A percentile compares a stretch with the other conserved stretches of the same genome.
phyloP scores from a whole-genome alignment of 352 stramenopile species.

The Phytophthora pisi region DNA sequence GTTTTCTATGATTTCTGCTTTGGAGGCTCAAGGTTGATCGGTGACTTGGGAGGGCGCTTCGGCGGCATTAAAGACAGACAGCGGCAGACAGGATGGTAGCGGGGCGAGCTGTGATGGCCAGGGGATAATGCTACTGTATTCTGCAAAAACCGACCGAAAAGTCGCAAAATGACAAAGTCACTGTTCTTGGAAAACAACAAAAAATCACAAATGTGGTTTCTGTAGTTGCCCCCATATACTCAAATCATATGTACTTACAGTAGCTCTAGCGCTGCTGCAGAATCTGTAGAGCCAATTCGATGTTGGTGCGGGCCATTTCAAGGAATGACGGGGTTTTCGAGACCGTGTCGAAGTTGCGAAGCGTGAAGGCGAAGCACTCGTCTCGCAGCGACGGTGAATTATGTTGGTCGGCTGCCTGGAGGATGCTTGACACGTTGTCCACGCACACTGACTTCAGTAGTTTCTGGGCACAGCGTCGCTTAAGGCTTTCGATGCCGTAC shows the following conservation, averaged over 20 bases:
- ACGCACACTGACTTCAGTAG: conserved; percentile 95
- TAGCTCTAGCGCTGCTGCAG: conserved; percentile 75
- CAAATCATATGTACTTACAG: not conserved
- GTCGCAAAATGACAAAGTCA: too few species aligned
- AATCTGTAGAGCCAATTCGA: conserved; percentile 98
- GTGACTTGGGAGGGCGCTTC: not conserved
- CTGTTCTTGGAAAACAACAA: too few species aligned
- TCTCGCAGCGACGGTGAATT: conserved; percentile 91
- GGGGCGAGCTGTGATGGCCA: too few species aligned
- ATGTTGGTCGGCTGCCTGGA: conserved; percentile 96
- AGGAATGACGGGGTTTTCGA: conserved; percentile 96
- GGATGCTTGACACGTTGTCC: conserved; percentile 96
- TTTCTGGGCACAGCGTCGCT: conserved; percentile 93
- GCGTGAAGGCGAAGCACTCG: conserved; percentile 96
- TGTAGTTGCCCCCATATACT: not conserved
- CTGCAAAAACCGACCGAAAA: too few species aligned
- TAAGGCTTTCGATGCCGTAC: conserved; percentile 87
- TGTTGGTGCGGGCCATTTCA: conserved; percentile 98
- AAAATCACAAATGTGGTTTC: too few species aligned
- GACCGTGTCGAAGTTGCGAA: conserved; percentile 97
- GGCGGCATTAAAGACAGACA: not conserved
- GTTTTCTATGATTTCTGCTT: not conserved
- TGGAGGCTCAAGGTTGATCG: not conserved
- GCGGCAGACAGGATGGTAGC: too few species aligned
- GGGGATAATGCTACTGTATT: too few species aligned